Evolutionary conservation across 2,329 filamentous ascomycete genomes (phyloP), one percentile per base, ranked within the genome.

Genomic region (Colletotrichum chrysophilum): DNA sequence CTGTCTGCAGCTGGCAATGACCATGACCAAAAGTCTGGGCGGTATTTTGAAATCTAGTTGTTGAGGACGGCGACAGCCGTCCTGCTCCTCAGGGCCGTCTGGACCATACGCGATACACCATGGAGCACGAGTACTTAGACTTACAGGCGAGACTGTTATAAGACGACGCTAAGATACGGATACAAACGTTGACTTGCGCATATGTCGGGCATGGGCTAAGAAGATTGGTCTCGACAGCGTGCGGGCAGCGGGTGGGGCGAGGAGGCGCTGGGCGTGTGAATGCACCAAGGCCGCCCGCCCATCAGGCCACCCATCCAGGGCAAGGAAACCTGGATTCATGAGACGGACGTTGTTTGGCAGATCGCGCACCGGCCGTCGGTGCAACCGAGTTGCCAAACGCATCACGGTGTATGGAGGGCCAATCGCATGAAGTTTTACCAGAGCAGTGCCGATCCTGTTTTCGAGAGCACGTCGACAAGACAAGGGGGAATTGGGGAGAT

Each of bases 271-370:
- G 26, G 26, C 14, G 30, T 38, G 24, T 36, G 9, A 28, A n/a
- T 66, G 36, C 24, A n/a, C 36, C 21, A n/a, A 28, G 10, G 21
- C 36, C 26, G 43, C 24, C 24, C 62, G 43, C 24, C 24, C 36
- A 48, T 48, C 43, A 30, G 62, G 62, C 62, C 62, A 66, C 28
- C 24, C 24, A 30, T 24, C 34, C 13, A 34, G n/a, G n/a, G 36
- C 62, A 48, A 30, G 34, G 26, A 21, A 66, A n/a, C 38, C 38
- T 30, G 24, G 52, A 24, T 34, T 24, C 24, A 58, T 58, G 69
- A 71, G 30, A 71, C 70, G 66, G 60, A 48, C 58, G 5, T 60
- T 55, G 70, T 74, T 69, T 69, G 74, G 58, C 21, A 36, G 36
- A 34, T 36, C 74, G 58, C 38, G 73, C 73, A 66, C 62, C 38